These are phyloP conservation scores for Penicillium sp. DNA, from an alignment of 2,329 filamentous ascomycete species.

Conservation along the genomic window DNA sequence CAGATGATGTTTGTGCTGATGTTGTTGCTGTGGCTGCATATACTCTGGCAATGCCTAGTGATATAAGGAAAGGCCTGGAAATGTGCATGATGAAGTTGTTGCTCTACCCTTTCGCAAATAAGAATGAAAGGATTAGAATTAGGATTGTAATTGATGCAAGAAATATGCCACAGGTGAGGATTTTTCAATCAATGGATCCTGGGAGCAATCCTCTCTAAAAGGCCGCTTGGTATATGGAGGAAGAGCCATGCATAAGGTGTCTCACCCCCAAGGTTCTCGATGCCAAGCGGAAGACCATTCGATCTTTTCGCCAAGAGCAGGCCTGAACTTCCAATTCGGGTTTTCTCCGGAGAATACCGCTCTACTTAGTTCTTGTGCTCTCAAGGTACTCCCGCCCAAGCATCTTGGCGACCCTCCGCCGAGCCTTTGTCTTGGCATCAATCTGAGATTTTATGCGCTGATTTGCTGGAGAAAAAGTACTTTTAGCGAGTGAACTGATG, in stretches of 20 bases:
- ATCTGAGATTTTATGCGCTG: background rate
- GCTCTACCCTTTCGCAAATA: background rate
- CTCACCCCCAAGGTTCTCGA: conserved; percentile 24
- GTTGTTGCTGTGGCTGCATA: conserved; percentile 30
- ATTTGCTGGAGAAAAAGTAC: conserved; percentile 3
- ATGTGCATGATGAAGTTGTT: conserved; percentile 8
- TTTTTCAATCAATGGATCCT: background rate
- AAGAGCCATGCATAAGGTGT: background rate
- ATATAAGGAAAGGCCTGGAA: conserved; percentile 12
- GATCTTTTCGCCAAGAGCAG: conserved; percentile 13
- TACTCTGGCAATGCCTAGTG: conserved; percentile 17
- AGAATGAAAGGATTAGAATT: background rate
- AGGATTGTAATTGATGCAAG: background rate
- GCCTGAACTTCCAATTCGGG: background rate
- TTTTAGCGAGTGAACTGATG: conserved; percentile 1
- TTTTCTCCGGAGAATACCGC: background rate
- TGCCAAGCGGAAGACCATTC: conserved; percentile 22
- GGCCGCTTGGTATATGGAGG: background rate
- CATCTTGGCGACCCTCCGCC: conserved; percentile 22
- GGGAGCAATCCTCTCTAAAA: background rate
- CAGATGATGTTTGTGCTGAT: conserved; percentile 44
- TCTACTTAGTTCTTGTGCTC: conserved; percentile 5
- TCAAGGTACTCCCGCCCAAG: conserved; percentile 24
- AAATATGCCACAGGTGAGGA: background rate
- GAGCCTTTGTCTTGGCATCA: conserved; percentile 20